Evolutionary conservation across 768 basidiomycete genomes (phyloP), one percentile per base, ranked within the genome.

Genomic region (Kwoniella pini): DNA sequence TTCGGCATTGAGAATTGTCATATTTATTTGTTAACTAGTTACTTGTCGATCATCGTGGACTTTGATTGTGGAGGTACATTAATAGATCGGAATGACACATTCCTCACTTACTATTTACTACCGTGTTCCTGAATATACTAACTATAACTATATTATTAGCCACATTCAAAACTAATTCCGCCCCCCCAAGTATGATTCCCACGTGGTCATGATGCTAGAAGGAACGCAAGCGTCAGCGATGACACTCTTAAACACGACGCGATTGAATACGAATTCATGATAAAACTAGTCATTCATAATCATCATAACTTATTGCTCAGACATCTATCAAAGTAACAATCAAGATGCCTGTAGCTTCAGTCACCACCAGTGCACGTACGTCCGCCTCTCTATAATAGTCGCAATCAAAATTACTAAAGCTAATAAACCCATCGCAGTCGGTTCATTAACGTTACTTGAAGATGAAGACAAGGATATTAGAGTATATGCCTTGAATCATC

Each of bases 401-500:
- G 10, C 5, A 2, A 17, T 15, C 15, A n/a, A n/a, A n/a, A n/a
- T n/a, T n/a, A n/a, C 27, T 13, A 24, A 12, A 12, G 21, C 40
- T 42, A 17, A 21, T 27, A n/a, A 6, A n/a, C n/a, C n/a, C n/a
- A n/a, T n/a, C n/a, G n/a, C 88, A 72, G 91, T 88, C 60, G 94
- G 94, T 66, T 88, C 92, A 27, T 87, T 99, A 68, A 91, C 92
- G 26, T 83, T 99, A 31, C 86, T 99, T 15, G 85, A 87, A 39
- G 96, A 99, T 79, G 69, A 72, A 27, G 89, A 80, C 46, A 90
- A 94, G 66, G 81, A 88, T 40, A 88, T 98, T 77, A 91, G 93
- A 75, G 86, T 90, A 70, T 89, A 96, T 82, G 96, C 96, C 22
- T 86, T 99, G 69, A 85, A 85, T 50, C 84, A 87, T 44, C 83